Percentiles rank a stretch among this genome's conserved stretches.
Evolutionary conservation across 2,329 filamentous ascomycete species (phyloP).

Genomic region (Neoscytalidium dimidiatum): DNA sequence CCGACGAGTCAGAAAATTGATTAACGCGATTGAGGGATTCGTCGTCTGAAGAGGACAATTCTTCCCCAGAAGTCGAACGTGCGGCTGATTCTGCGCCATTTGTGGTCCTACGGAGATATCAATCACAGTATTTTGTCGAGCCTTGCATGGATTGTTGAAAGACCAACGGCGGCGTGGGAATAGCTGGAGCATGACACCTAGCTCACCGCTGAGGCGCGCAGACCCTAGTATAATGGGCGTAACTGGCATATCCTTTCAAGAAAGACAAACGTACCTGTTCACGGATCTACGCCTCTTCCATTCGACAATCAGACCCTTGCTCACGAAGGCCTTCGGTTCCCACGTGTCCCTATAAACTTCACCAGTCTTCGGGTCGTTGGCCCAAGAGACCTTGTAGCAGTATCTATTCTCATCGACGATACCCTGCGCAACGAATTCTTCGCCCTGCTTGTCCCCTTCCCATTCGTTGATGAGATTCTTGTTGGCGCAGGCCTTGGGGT

Average conservation of each 20-base stretch:
- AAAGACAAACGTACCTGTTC: neutral
- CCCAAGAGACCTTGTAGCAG: neutral
- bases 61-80: neutral
- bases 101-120: neutral
- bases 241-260: too few species aligned
- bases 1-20: too few species aligned
- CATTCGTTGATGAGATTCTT: slow-evolving; percentile 35
- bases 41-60: neutral
- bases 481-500: slow-evolving; percentile 40
- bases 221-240: too few species aligned
- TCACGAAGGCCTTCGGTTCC: neutral
- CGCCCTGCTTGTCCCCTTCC: slow-evolving; percentile 24
- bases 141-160: too few species aligned
- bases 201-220: too few species aligned
- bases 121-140: too few species aligned
- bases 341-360: slow-evolving; percentile 1
- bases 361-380: neutral
- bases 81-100: neutral
- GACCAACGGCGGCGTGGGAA: too few species aligned
- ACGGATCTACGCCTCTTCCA: neutral
- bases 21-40: neutral
- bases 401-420: neutral
- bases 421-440: neutral
- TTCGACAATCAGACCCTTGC: neutral
- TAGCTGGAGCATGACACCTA: too few species aligned